Conservation (phyloP, 805 yeast species). For the Pichia nakasei region DNA sequence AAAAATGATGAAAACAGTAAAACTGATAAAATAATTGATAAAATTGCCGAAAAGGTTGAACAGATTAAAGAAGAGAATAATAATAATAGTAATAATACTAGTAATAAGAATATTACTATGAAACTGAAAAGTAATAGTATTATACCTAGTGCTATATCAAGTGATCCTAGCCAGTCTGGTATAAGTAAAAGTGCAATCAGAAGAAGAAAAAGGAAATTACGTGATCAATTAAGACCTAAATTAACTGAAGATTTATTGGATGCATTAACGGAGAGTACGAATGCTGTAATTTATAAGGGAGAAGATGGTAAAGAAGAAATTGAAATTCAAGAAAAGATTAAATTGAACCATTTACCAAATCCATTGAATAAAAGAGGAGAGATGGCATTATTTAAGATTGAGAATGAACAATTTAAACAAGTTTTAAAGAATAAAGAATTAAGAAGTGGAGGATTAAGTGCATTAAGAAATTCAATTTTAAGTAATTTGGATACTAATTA, state of each 20-base stretch:
- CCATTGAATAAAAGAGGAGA: constrained; percentile 34
- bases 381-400: constrained; percentile 37
- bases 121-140: constrained; percentile 2
- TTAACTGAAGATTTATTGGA: constrained; percentile 51
- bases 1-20: constrained; percentile 12
- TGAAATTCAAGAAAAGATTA: constrained; percentile 25
- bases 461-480: constrained; percentile 52
- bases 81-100: too few relatives aligned
- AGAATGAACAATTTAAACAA: constrained; percentile 44
- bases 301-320: constrained; percentile 10
- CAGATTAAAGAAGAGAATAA: neutral
- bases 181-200: constrained; percentile 60
- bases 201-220: constrained; percentile 52
- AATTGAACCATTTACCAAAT: constrained; percentile 30
- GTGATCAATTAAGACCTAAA: constrained; percentile 58
- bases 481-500: constrained; percentile 17
- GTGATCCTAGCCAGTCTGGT: constrained; percentile 30
- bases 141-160: neutral
- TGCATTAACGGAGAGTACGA: constrained; percentile 36
- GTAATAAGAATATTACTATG: neutral
- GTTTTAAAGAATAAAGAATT: constrained; percentile 48
- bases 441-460: constrained; percentile 52
- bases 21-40: constrained; percentile 14
- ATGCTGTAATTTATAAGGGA: constrained; percentile 11
- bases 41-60: constrained; percentile 13